Evolutionary conservation across 179 eudicot species (phyloP).

Genomic region (Corrigiola litoralis): DNA sequence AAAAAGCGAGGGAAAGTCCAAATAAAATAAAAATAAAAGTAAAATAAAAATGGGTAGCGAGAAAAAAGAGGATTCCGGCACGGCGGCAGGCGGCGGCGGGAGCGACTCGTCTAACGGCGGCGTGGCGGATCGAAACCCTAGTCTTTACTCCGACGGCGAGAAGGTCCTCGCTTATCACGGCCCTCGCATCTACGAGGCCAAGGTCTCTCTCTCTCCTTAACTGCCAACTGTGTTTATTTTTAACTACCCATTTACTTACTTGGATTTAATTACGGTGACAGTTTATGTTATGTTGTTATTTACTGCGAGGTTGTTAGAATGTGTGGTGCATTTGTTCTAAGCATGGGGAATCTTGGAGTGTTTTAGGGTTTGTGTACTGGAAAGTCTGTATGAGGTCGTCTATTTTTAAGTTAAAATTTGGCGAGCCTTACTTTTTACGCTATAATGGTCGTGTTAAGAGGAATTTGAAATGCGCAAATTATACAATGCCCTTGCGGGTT

Average conservation of each 20-base stretch:
- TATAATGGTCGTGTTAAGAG: too few species aligned
- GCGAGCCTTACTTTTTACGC: too few species aligned
- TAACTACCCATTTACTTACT: neutral
- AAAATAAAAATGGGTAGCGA: slow-evolving; percentile 9
- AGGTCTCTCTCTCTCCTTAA: slow-evolving; percentile 38
- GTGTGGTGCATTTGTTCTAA: too few species aligned
- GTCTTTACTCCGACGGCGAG: slow-evolving; percentile 64
- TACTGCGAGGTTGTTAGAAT: too few species aligned
- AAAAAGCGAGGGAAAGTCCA: neutral
- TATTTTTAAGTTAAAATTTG: too few species aligned
- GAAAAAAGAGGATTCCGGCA: slow-evolving; percentile 61
- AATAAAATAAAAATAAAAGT: neutral
- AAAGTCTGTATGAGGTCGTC: too few species aligned
- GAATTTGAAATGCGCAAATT: too few species aligned
- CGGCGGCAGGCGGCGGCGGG: slow-evolving; percentile 19
- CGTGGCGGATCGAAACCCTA: slow-evolving; percentile 35
- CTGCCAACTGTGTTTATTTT: neutral
- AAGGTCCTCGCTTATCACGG: slow-evolving; percentile 94
- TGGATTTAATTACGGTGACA: too few species aligned
- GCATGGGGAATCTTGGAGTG: too few species aligned
- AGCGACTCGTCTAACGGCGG: slow-evolving; percentile 60
- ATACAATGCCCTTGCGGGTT: too few species aligned
- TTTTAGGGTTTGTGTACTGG: too few species aligned
- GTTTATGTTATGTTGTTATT: too few species aligned
- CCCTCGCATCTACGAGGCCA: slow-evolving; percentile 95